Base-by-base conservation (phyloP, 768 basidiomycete genomes). In the Sarcodon sp. region DNA sequence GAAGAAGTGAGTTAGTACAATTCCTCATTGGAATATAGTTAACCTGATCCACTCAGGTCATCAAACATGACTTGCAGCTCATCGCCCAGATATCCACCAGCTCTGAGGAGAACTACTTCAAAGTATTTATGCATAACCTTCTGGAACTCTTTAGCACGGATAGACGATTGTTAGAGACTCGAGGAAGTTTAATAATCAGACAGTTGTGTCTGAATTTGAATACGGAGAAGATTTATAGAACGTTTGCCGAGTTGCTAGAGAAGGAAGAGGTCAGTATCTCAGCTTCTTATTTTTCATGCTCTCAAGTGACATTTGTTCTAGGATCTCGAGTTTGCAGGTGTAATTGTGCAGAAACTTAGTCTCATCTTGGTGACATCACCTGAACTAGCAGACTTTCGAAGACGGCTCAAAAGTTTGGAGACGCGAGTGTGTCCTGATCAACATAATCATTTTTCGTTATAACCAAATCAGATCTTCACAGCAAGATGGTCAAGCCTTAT, bases 311-410 rank as follows among this genome's bases (percentile, higher is more conserved):
- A 21, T 37, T 36, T 12, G 4, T 35, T 54, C 31, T 50, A 94
- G 90, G 96, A 99, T 61, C 76, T 98, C 37, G 96, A 98, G 62
- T 98, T 98, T 63, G 93, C 94, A 1, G 90, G 92, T 56, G 85
- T 88, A 52, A 98, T 99, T 63, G 91, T 99, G 12, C 91, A 96
- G 68, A 97, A 98, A 65, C 69, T 99, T 44, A 98, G 91, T 60
- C 83, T 92, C 61, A 98, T 99, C 55, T 70, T 99, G 45, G 93
- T 94, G 53, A 98, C 94, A 6, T 92, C 91, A 2, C 91, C 91
- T 0, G 94, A 99, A 62, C 68, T 99, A n/a, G 77, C 81, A 4
- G 96, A 99, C 49, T 97, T 98, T 64, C 74, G 96, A 47, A 87
- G 87, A 60, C 72, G 93, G 38, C 67, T 99, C 51, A 96, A 94